Percentiles rank a stretch among this genome's conserved stretches.
These are phyloP conservation scores for Colletotrichum coccodes DNA, from an alignment of 2,329 filamentous ascomycete genomes.

Conservation along the genomic window DNA sequence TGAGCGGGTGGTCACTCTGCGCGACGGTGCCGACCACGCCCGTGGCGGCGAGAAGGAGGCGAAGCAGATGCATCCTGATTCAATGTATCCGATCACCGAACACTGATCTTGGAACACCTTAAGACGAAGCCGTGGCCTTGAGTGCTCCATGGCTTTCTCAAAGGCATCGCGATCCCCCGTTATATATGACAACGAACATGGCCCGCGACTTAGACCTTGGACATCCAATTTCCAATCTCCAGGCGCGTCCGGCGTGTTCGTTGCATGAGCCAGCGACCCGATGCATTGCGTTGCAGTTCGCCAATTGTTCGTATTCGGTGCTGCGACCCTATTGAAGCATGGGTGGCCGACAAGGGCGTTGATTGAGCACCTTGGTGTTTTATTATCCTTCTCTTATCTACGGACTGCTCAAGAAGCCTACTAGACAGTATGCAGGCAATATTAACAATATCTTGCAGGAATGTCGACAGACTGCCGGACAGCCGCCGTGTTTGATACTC, in stretches of 20 bases:
- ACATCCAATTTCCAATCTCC: neutral
- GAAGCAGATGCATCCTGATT: conserved; percentile 6
- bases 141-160: rapidly evolving
- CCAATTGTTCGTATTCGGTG: conserved; percentile 21
- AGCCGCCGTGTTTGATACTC: neutral
- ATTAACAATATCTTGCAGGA: neutral
- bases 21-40: conserved; percentile 6
- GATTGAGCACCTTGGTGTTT: conserved; percentile 4
- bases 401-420: neutral
- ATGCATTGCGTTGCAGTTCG: neutral
- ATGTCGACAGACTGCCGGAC: neutral
- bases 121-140: neutral
- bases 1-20: neutral
- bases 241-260: neutral
- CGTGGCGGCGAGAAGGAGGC: conserved; percentile 9
- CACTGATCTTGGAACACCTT: neutral
- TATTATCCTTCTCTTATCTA: neutral
- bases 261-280: neutral
- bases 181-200: neutral
- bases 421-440: neutral
- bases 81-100: neutral
- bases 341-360: conserved; percentile 6
- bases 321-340: conserved; percentile 9
- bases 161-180: neutral
- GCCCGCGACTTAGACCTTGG: neutral